phyloP scores from a whole-genome alignment of 805 yeast genomes.

The Candida ipomoeae region DNA sequence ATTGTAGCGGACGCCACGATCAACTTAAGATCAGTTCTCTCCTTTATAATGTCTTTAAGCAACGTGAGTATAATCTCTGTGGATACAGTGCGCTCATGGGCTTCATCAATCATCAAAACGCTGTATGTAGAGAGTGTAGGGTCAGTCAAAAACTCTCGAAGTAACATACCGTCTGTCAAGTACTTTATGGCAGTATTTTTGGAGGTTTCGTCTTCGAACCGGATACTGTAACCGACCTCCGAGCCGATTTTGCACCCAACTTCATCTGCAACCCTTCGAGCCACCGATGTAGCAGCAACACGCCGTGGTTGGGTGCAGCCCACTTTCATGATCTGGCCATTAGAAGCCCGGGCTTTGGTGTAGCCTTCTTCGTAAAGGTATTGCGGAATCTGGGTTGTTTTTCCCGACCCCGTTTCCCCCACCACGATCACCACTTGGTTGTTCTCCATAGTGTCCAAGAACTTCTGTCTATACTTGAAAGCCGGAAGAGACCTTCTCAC shows the following conservation, averaged over 20 bases:
- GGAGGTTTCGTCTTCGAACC: conserved; percentile 79
- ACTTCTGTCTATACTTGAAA: conserved; percentile 53
- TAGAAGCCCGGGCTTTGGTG: conserved; percentile 37
- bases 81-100: conserved; percentile 93
- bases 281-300: conserved; percentile 92
- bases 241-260: conserved; percentile 75
- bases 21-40: conserved; percentile 67
- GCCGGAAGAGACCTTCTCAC: conserved; percentile 73
- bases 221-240: conserved; percentile 82
- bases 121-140: conserved; percentile 66
- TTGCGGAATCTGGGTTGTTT: conserved; percentile 91
- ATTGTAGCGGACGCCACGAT: conserved; percentile 93
- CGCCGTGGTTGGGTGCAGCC: conserved; percentile 95
- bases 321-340: conserved; percentile 37
- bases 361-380: conserved; percentile 81
- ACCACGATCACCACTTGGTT: conserved; percentile 72
- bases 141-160: conserved; percentile 78
- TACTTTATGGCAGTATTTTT: conserved; percentile 73
- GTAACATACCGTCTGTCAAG: conserved; percentile 93
- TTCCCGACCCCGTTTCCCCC: conserved; percentile 92
- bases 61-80: conserved; percentile 82
- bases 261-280: conserved; percentile 88
- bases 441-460: conserved; percentile 54
- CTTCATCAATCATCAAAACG: conserved; percentile 92
- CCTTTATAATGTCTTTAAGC: conserved; percentile 60